Base-by-base conservation (phyloP, 768 basidiomycete species). In the Lentinula edodes region DNA sequence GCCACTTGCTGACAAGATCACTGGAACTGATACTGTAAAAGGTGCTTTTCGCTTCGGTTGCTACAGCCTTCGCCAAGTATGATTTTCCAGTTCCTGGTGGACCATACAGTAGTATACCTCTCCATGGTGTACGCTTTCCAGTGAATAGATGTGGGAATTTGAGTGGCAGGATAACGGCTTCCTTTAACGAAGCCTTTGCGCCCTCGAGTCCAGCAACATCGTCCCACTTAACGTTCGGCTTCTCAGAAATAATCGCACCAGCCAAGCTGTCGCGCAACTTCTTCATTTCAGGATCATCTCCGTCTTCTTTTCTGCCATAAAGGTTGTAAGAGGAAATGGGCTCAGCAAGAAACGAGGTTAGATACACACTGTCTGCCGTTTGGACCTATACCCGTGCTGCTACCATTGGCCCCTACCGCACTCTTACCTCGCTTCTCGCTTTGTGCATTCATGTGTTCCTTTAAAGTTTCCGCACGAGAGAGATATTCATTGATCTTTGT, bases 61-160 rank as follows among this genome's bases (percentile, higher is more conserved):
- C 97, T 23, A 99, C 97, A 0, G 97, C 97, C 73, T 99, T 99
- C 2, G 97, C 97, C 46, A 99, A 83, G 71, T 89, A 98, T 46
- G 89, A 91, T 77, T 99, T 99, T 13, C 97, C 97, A 9, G 97
- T 98, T 2, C 97, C 97, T 0, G 97, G 97, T 16, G 97, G 97
- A 0, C 97, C 97, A 70, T 99, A 99, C 3, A 99, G 79, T 60
- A 99, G 75, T 57, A 99, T 98, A 6, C 97, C 97, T 52, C 82
- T 83, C 97, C 97, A 98, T 2, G 97, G 96, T 9, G 95, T 98
- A 16, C 97, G 89, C 74, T 98, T 98, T 42, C 96, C 97, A 1
- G 95, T 98, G 76, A 99, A 99, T 34, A 99, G 83, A 74, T 98
- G 95, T 1, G 97, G 97, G 68, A 98, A 98, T 73, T 98, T 98